phyloP scores from a whole-genome alignment of 768 basidiomycete genomes.

The Melanogaster broomeanus region DNA sequence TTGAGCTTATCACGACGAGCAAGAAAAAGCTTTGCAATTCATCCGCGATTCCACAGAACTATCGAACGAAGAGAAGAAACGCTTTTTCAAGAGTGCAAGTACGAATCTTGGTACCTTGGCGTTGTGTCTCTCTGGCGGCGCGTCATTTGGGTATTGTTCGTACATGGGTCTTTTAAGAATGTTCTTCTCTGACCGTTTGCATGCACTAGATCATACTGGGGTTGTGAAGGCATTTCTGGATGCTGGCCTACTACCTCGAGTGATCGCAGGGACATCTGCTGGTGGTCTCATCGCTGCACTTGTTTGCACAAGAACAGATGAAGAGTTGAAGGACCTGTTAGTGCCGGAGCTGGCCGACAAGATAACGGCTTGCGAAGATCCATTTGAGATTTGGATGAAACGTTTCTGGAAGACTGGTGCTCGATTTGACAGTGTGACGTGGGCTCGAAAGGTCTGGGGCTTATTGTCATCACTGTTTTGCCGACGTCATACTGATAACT shows the following conservation, averaged over 20 bases:
- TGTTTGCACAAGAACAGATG: constrained; percentile 85
- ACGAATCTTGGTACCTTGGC: constrained; percentile 91
- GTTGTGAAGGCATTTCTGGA: constrained; percentile 93
- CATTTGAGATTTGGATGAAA: constrained; percentile 65
- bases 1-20: constrained; percentile 80
- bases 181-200: neutral
- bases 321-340: constrained; percentile 76
- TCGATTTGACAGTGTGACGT: constrained; percentile 86
- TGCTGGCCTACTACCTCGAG: constrained; percentile 81
- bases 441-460: constrained; percentile 80
- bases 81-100: constrained; percentile 88
- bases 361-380: constrained; percentile 82
- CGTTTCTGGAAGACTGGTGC: constrained; percentile 88
- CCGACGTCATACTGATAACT: neutral
- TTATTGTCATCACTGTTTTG: neutral
- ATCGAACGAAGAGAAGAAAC: constrained; percentile 83
- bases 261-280: constrained; percentile 93
- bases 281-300: constrained; percentile 81
- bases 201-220: constrained; percentile 73
- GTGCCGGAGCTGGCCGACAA: constrained; percentile 83
- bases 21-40: constrained; percentile 72
- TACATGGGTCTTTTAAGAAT: constrained; percentile 7
- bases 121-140: constrained; percentile 94
- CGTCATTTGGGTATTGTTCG: constrained; percentile 89
- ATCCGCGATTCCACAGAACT: constrained; percentile 75